Evolutionary conservation across 1,139 yeast species (phyloP).

Genomic region (Candida pseudocylindracea): DNA sequence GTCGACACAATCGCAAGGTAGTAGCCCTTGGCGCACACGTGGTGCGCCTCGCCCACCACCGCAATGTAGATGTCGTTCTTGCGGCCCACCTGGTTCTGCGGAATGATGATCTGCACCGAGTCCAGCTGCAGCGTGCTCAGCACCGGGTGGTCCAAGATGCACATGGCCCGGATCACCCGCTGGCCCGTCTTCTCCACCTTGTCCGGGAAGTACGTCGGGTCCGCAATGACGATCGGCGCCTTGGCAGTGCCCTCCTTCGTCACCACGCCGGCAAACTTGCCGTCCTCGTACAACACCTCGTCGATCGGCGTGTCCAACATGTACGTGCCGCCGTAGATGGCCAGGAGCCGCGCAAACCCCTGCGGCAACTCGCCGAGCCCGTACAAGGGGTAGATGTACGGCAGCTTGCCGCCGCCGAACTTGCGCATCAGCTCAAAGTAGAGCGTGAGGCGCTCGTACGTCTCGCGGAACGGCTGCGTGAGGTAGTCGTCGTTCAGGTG

Average conservation of each 20-base stretch:
- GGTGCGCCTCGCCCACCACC: conserved; percentile 72
- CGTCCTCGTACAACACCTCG: conserved; percentile 49
- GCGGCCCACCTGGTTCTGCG: conserved; percentile 88
- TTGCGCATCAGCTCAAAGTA: conserved; percentile 84
- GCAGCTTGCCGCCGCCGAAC: conserved; percentile 63
- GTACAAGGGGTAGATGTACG: conserved; percentile 86
- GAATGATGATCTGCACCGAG: conserved; percentile 84
- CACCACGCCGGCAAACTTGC: conserved; percentile 61
- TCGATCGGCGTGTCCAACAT: conserved; percentile 96
- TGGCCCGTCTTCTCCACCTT: conserved; percentile 72
- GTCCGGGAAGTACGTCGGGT: conserved; percentile 94
- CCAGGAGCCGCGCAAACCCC: conserved; percentile 92
- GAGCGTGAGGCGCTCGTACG: conserved; percentile 66
- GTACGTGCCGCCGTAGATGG: conserved; percentile 96
- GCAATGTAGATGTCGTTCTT: conserved; percentile 92
- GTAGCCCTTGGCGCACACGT: conserved; percentile 79
- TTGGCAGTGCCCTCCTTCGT: conserved; percentile 83
- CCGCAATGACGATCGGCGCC: conserved; percentile 91
- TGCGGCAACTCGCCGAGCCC: conserved; percentile 97
- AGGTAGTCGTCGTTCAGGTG: conserved; percentile 88
- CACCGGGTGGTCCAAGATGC: conserved; percentile 77
- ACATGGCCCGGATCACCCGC: conserved; percentile 84
- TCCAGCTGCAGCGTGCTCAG: conserved; percentile 69
- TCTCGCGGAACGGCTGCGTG: conserved; percentile 77
- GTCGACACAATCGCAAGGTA: conserved; percentile 89